A percentile compares a stretch with the other conserved stretches of the same genome.
phyloP scores from a whole-genome alignment of 2,329 filamentous ascomycete genomes.

The Colletotrichum falcatum region DNA sequence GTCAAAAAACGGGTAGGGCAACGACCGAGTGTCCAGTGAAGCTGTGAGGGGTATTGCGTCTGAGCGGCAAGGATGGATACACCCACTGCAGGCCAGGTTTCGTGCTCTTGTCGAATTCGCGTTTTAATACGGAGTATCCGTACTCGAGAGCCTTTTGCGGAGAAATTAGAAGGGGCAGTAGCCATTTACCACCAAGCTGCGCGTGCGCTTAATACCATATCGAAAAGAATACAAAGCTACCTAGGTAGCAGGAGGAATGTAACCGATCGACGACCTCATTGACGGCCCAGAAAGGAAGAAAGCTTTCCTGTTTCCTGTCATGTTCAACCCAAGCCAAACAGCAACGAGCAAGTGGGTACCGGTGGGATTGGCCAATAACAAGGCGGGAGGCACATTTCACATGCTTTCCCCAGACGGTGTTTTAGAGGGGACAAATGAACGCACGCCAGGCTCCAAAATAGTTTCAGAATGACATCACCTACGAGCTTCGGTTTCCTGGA shows the following conservation, averaged over 20 bases:
- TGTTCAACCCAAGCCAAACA: neutral
- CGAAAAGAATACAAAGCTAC: neutral
- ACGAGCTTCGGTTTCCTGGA: constrained; percentile 31
- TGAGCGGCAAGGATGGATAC: neutral
- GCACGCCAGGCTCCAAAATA: constrained; percentile 30
- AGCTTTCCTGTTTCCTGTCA: constrained; percentile 21
- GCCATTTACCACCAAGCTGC: neutral
- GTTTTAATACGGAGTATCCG: no score
- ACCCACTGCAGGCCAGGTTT: neutral
- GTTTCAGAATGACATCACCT: constrained; percentile 41
- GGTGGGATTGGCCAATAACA: constrained; percentile 31
- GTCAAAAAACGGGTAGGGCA: no score
- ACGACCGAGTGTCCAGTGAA: neutral
- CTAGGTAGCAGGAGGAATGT: neutral
- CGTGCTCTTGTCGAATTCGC: neutral
- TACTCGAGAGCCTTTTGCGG: neutral
- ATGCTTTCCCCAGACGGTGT: constrained; percentile 37
- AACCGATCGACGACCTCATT: constrained; percentile 5
- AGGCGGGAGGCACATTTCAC: constrained; percentile 21
- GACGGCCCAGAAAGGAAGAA: neutral
- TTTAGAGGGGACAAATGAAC: neutral
- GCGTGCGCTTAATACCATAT: neutral
- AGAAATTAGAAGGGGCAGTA: no score
- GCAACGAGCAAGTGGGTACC: constrained; percentile 3
- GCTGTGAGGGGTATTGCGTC: no score